A percentile compares a stretch with the other conserved stretches of the same genome.
Evolutionary conservation across 805 yeast genomes (phyloP).

Genomic region (Tetrapisispora taiwanensis): DNA sequence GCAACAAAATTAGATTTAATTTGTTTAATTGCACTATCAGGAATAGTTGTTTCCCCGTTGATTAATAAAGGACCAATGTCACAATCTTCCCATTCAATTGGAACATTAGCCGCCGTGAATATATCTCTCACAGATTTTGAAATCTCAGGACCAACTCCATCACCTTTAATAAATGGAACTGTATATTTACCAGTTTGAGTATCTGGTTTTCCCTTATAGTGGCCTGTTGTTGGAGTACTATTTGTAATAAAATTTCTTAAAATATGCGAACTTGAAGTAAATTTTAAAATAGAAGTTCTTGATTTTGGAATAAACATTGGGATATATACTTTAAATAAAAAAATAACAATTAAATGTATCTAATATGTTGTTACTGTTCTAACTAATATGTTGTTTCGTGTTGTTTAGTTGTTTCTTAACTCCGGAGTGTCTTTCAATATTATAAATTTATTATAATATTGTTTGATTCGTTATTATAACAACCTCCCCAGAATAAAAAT

Average conservation of each 20-base stretch:
- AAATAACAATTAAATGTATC: no score
- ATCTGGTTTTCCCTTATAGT: slow-evolving; percentile 25
- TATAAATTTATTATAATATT: no score
- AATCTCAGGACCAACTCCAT: slow-evolving; percentile 95
- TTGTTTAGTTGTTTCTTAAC: no score
- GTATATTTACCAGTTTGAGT: slow-evolving; percentile 71
- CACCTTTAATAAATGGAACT: slow-evolving; percentile 96
- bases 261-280: no score
- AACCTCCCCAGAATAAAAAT: no score
- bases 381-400: no score
- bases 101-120: slow-evolving; percentile 88
- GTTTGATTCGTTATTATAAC: no score
- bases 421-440: no score
- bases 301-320: no score
- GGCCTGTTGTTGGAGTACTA: slow-evolving; percentile 25
- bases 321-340: no score
- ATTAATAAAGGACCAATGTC: slow-evolving; percentile 90
- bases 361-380: no score
- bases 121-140: slow-evolving; percentile 88
- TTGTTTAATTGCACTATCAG: slow-evolving; percentile 82
- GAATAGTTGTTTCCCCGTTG: slow-evolving; percentile 88
- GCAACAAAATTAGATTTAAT: slow-evolving; percentile 91
- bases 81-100: slow-evolving; percentile 94
- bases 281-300: no score
- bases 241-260: slow-evolving; percentile 6